Evolutionary conservation across 2,329 filamentous ascomycete species (phyloP).

Genomic region (Cytospora mali): DNA sequence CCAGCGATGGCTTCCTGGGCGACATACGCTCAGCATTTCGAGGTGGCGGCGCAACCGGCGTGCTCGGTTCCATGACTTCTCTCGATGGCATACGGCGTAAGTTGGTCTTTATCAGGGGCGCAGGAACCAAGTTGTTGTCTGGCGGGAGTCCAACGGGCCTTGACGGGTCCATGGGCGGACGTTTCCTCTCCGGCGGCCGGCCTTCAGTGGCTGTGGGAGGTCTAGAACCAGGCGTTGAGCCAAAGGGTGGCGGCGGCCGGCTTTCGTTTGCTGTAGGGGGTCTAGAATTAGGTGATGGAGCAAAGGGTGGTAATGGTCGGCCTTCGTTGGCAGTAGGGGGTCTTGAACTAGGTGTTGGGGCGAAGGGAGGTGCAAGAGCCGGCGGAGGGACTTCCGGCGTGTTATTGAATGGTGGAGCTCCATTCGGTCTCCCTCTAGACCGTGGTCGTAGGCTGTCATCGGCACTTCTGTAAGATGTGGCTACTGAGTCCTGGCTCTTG

Average conservation of each 20-base stretch:
- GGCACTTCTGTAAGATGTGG: conserved; percentile 54
- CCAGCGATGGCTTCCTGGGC: conserved; percentile 48
- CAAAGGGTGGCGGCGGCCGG: neutral
- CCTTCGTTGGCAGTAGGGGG: neutral
- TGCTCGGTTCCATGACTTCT: conserved; percentile 20
- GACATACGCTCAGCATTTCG: conserved; percentile 54
- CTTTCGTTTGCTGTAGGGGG: neutral
- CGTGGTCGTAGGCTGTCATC: conserved; percentile 53
- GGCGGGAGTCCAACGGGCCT: conserved; percentile 48
- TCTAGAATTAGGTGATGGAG: conserved; percentile 19
- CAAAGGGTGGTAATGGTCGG: conserved; percentile 17
- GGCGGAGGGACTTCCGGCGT: conserved; percentile 33
- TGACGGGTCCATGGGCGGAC: conserved; percentile 67
- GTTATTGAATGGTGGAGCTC: conserved; percentile 34
- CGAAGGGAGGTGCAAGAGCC: conserved; percentile 28
- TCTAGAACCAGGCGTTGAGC: conserved; percentile 2
- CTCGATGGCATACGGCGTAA: conserved; percentile 38
- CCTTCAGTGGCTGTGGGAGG: conserved; percentile 42
- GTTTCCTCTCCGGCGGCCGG: conserved; percentile 62
- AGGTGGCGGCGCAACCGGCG: conserved; percentile 43
- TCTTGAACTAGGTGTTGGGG: conserved; percentile 24
- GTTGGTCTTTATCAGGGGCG: conserved; percentile 57
- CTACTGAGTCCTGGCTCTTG: conserved; percentile 61
- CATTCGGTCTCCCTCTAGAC: conserved; percentile 49
- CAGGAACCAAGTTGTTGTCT: conserved; percentile 59